These are phyloP conservation scores for Tetracladium maxilliforme DNA, from an alignment of 2,329 filamentous ascomycete species.

Conservation along the genomic window DNA sequence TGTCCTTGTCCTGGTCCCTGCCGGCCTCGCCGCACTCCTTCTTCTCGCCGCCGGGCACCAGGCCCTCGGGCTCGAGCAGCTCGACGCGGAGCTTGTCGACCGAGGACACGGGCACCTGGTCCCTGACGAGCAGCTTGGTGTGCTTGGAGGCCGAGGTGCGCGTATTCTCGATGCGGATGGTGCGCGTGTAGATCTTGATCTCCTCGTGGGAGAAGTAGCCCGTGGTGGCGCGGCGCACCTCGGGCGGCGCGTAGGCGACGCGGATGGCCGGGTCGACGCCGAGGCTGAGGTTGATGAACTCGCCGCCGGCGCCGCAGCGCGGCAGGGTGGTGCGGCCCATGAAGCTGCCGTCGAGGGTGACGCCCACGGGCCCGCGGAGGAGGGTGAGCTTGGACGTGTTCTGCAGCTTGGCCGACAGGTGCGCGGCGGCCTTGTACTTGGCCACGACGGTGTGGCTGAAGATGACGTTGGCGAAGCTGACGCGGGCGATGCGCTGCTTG, in stretches of 20 bases:
- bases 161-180: slow-evolving; percentile 34
- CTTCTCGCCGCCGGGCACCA: slow-evolving; percentile 23
- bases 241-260: slow-evolving; percentile 39
- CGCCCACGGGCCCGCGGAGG: slow-evolving; percentile 35
- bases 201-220: slow-evolving; percentile 40
- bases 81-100: slow-evolving; percentile 40
- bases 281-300: slow-evolving; percentile 35
- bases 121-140: slow-evolving; percentile 35
- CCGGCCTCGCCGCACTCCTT: slow-evolving; percentile 19
- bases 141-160: slow-evolving; percentile 18
- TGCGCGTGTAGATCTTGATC: slow-evolving; percentile 31
- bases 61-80: slow-evolving; percentile 29
- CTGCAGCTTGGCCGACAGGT: slow-evolving; percentile 39
- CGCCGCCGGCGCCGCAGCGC: slow-evolving; percentile 36
- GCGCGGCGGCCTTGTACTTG: slow-evolving; percentile 44
- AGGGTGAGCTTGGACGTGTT: slow-evolving; percentile 42
- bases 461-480: slow-evolving; percentile 30
- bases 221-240: slow-evolving; percentile 31
- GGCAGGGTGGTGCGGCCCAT: slow-evolving; percentile 40
- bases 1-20: slow-evolving; percentile 14
- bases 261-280: slow-evolving; percentile 44
- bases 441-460: slow-evolving; percentile 44
- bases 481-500: slow-evolving; percentile 44
- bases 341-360: slow-evolving; percentile 50
- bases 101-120: slow-evolving; percentile 47